Conservation (phyloP, 2,329 filamentous ascomycete genomes). For the Leptosphaerulina australis region DNA sequence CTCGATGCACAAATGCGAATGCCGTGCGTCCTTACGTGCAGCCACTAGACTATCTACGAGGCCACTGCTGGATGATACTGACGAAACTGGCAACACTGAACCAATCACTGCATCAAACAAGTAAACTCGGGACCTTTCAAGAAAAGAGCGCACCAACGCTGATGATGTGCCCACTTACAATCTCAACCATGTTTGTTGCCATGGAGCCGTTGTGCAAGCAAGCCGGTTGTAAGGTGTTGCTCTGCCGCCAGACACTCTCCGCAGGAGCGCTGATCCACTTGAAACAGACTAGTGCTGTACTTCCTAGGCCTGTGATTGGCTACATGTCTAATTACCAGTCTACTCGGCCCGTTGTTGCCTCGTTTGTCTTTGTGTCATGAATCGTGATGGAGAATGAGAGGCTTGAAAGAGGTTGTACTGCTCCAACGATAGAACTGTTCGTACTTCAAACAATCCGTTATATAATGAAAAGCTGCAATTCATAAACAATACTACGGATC, state of each 20-base stretch:
- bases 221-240: conserved; percentile 6
- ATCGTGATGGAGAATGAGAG: conserved; percentile 3
- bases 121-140: background rate
- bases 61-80: background rate
- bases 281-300: conserved; percentile 14
- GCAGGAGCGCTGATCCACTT: conserved; percentile 10
- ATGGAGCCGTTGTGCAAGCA: conserved; percentile 11
- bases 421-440: conserved; percentile 7
- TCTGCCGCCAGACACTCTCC: conserved; percentile 11
- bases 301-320: conserved; percentile 9
- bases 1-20: conserved; percentile 10
- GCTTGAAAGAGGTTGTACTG: background rate
- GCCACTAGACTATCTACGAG: conserved; percentile 2
- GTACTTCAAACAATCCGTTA: background rate
- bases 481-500: conserved; percentile 11
- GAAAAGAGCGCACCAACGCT: too few relatives aligned
- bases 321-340: conserved; percentile 2
- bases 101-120: background rate
- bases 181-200: conserved; percentile 11
- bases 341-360: conserved; percentile 8
- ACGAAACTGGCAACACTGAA: background rate
- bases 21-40: conserved; percentile 17
- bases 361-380: conserved; percentile 9
- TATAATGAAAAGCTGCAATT: background rate
- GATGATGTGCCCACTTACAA: conserved; percentile 7